These are phyloP conservation scores for Multifurca ochricompacta DNA, from an alignment of 768 basidiomycete genomes.

Conservation along the genomic window DNA sequence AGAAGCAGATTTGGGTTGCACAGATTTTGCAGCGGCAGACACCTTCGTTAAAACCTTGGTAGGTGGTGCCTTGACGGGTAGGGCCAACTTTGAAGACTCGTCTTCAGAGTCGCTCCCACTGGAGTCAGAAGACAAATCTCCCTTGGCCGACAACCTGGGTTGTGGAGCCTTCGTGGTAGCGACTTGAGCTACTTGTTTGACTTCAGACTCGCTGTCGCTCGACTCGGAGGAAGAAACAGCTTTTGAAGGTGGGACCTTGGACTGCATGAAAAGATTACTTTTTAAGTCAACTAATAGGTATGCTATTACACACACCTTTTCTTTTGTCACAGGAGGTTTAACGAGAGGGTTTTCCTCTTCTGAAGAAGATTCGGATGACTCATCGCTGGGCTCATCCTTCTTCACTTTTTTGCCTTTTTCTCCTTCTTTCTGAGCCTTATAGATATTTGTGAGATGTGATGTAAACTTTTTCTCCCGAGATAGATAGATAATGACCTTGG, in stretches of 20 bases:
- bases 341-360: constrained; percentile 35
- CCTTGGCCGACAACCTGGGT: constrained; percentile 16
- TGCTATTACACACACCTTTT: not conserved
- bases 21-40: not conserved
- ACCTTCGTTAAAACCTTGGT: constrained; percentile 6
- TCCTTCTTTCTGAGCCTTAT: constrained; percentile 9
- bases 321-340: constrained; percentile 1
- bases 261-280: constrained; percentile 21
- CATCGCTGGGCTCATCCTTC: constrained; percentile 24
- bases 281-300: not conserved
- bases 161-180: not conserved
- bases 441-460: not conserved
- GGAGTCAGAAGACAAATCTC: constrained; percentile 18
- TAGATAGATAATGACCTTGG: constrained; percentile 29
- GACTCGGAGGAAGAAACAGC: constrained; percentile 21
- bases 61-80: constrained; percentile 4
- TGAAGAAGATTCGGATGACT: constrained; percentile 28
- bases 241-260: constrained; percentile 27
- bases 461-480: not conserved
- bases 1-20: constrained; percentile 19
- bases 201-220: constrained; percentile 16
- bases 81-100: too few relatives aligned
- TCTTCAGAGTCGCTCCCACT: constrained; percentile 17
- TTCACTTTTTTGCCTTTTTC: constrained; percentile 20
- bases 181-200: not conserved